Base-by-base conservation (phyloP, 371 early-diverging fungal genomes). In the Haplosporangium sp. region DNA sequence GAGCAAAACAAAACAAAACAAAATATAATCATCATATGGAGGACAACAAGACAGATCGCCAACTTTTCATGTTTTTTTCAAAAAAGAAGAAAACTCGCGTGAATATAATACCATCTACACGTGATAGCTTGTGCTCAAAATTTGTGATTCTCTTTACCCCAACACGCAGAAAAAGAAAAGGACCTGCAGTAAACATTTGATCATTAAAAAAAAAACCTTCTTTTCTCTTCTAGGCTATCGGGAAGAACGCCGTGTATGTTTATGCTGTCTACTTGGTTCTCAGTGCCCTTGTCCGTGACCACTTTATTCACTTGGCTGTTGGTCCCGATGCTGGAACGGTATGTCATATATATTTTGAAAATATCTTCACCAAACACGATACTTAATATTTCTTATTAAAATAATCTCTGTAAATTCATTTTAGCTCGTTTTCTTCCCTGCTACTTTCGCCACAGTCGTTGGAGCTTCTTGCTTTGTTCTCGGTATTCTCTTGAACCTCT, bases 201-300 rank as follows among this genome's bases (percentile, higher is more conserved):
- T 9, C 44, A 7, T 44, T 57, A 6, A 57, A 27, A 27, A 27
- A 27, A 27, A 27, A 35, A 57, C 45, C 42, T 35, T 62, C n/a
- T 39, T 13, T 52, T 52, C 6, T 20, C 17, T 52, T 52, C 20
- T 48, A 84, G 84, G 11, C 53, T 9, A 57, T 84, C 19, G 85
- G 85, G 50, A 66, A 67, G 56, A 78, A 84, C 20, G 88, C 88
- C 35, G 71, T 87, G 15, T 87, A 87, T 83, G 63, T 73, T 34
- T 87, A 87, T 57, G 88, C 86, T 7, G 83, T 84, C 35, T 86
- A 85, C 66, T 61, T 87, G 68, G 60, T 87, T 63, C 59, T 76
- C 13, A 85, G 85, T 45, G 88, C 88, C n/a, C 62, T 84, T 13
- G 59, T 85, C 15, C 83, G 88, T 44, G 87, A 87, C 61, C 85